Conservation (phyloP, 1,139 yeast genomes). For the Saccharomyces uvarum region DNA sequence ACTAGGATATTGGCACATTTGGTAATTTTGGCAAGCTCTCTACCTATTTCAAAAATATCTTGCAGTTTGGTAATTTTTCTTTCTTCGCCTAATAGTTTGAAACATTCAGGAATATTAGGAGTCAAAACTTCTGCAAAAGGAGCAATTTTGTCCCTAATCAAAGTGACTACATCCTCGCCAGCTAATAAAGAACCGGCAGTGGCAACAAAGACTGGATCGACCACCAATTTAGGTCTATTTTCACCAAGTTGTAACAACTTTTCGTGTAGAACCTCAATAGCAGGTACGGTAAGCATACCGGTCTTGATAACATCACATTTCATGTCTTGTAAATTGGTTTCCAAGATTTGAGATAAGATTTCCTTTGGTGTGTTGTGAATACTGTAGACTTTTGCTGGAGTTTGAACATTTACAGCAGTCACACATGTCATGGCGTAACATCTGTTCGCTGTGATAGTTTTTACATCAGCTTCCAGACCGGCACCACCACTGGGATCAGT, state of each 20-base stretch:
- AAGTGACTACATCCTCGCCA: slow-evolving; percentile 38
- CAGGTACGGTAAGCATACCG: slow-evolving; percentile 64
- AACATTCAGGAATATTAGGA: slow-evolving; percentile 70
- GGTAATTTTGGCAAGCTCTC: slow-evolving; percentile 36
- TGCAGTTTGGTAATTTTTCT: slow-evolving; percentile 28
- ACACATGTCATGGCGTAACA: slow-evolving; percentile 79
- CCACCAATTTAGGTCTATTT: slow-evolving; percentile 38
- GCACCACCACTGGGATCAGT: slow-evolving; percentile 93
- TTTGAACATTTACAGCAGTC: slow-evolving; percentile 79
- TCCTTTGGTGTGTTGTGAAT: slow-evolving; percentile 42
- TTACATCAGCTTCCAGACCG: slow-evolving; percentile 87
- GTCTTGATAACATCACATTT: slow-evolving; percentile 67
- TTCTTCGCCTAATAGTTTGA: slow-evolving; percentile 23
- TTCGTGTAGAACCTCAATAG: slow-evolving; percentile 43
- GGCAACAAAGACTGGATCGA: slow-evolving; percentile 81
- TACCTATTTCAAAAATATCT: slow-evolving; percentile 40
- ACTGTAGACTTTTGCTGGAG: slow-evolving; percentile 52
- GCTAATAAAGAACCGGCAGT: slow-evolving; percentile 63
- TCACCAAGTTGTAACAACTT: slow-evolving; percentile 34
- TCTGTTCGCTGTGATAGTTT: slow-evolving; percentile 69
- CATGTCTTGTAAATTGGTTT: slow-evolving; percentile 56
- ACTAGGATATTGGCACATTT: slow-evolving; percentile 52
- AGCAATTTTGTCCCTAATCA: slow-evolving; percentile 41
- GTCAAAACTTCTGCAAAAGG: slow-evolving; percentile 57
- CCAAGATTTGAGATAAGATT: slow-evolving; percentile 42